A percentile compares a stretch with the other conserved stretches of the same genome.
Evolutionary conservation across 2,329 filamentous ascomycete genomes (phyloP).

Genomic region (Phaeosphaeria sp.): DNA sequence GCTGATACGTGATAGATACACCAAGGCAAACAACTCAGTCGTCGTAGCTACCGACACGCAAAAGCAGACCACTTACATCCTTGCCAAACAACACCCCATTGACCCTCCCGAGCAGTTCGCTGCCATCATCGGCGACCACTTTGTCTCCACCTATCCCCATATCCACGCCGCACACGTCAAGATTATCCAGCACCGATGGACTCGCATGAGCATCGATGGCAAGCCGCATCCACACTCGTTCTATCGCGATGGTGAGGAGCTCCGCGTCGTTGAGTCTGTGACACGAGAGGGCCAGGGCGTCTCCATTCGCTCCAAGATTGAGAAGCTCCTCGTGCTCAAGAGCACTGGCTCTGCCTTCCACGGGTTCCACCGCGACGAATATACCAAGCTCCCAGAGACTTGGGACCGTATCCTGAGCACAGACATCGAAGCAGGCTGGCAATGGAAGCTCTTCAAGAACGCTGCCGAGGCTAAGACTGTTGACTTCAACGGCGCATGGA

Average conservation of each 20-base stretch:
- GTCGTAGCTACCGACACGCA: slow-evolving; percentile 97
- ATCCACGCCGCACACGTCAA: slow-evolving; percentile 84
- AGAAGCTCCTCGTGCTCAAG: slow-evolving; percentile 87
- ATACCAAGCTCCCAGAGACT: slow-evolving; percentile 85
- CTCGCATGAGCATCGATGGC: slow-evolving; percentile 84
- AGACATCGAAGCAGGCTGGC: slow-evolving; percentile 86
- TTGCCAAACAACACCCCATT: slow-evolving; percentile 91
- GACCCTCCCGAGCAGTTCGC: slow-evolving; percentile 93
- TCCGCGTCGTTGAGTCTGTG: slow-evolving; percentile 79
- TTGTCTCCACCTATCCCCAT: slow-evolving; percentile 85
- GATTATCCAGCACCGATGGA: slow-evolving; percentile 88
- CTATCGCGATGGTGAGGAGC: slow-evolving; percentile 87
- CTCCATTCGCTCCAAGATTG: slow-evolving; percentile 77
- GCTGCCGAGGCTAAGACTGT: slow-evolving; percentile 71
- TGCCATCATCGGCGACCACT: slow-evolving; percentile 83
- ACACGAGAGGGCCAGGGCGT: slow-evolving; percentile 72
- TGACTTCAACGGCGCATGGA: slow-evolving; percentile 80
- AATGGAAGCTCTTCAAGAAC: slow-evolving; percentile 75
- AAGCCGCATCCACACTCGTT: slow-evolving; percentile 95
- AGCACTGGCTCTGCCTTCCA: slow-evolving; percentile 96
- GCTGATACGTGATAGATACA: slow-evolving; percentile 69
- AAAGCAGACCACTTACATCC: slow-evolving; percentile 91
- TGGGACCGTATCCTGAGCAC: slow-evolving; percentile 97
- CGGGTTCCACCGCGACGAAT: slow-evolving; percentile 91
- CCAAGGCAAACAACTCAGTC: slow-evolving; percentile 89